Evolutionary conservation across 345 rosid genomes (phyloP).

Genomic region (Gossypium longicalyx): DNA sequence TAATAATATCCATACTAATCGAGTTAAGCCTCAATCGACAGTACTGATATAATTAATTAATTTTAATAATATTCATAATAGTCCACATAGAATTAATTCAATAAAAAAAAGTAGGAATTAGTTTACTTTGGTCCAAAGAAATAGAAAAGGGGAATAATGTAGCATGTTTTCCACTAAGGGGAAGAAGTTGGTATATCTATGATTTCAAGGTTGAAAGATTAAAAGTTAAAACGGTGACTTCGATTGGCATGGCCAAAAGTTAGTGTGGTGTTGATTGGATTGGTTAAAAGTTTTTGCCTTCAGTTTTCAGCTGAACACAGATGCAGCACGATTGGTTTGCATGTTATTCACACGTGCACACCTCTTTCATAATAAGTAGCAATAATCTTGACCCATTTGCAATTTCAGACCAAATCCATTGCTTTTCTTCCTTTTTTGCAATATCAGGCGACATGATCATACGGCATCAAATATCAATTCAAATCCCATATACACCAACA

Average conservation of each 20-base stretch:
- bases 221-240: conserved; percentile 3
- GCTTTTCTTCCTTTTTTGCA: not conserved
- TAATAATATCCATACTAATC: too few relatives aligned
- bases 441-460: not conserved
- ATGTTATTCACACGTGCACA: conserved; percentile 60
- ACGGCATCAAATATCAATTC: too few relatives aligned
- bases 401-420: not conserved
- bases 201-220: conserved; percentile 14
- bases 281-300: conserved; percentile 12
- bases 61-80: too few relatives aligned
- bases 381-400: not conserved
- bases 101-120: not conserved
- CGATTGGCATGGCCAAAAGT: conserved; percentile 6
- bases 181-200: not conserved
- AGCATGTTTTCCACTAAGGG: conserved; percentile 6
- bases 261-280: conserved; percentile 7
- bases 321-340: conserved; percentile 16
- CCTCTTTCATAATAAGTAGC: conserved; percentile 2
- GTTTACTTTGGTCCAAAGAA: conserved; percentile 9
- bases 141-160: conserved; percentile 9
- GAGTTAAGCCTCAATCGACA: too few relatives aligned
- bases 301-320: not conserved
- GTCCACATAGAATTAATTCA: too few relatives aligned
- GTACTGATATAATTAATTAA: too few relatives aligned
- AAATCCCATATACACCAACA: too few relatives aligned